phyloP scores from a whole-genome alignment of 805 yeast genomes.

The Metschnikowia shivogae region DNA sequence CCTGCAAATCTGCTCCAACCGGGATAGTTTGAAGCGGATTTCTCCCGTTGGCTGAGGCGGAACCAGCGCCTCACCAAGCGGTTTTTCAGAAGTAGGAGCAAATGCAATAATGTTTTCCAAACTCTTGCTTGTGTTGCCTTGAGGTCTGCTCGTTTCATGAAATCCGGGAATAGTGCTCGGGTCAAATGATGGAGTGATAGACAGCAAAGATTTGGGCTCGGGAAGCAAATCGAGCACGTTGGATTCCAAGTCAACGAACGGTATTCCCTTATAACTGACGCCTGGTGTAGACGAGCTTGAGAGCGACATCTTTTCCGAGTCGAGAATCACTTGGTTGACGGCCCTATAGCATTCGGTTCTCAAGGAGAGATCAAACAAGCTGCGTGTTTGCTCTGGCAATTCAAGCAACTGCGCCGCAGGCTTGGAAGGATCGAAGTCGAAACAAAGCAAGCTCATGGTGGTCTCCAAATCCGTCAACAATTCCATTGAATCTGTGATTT shows the following conservation, averaged over 20 bases:
- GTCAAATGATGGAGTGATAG: neutral
- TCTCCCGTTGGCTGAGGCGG: neutral
- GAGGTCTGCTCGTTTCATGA: neutral
- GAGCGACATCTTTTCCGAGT: constrained; percentile 19
- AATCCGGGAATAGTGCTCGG: neutral
- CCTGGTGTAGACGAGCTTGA: constrained; percentile 4
- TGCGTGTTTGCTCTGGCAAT: constrained; percentile 52
- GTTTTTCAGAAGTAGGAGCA: constrained; percentile 1
- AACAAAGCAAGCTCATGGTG: constrained; percentile 75
- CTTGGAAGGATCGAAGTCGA: constrained; percentile 36
- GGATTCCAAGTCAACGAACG: constrained; percentile 5
- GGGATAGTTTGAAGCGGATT: constrained; percentile 30
- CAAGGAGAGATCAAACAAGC: constrained; percentile 54
- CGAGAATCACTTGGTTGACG: constrained; percentile 64
- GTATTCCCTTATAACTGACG: constrained; percentile 6
- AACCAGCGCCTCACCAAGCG: neutral
- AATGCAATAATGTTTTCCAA: constrained; percentile 9
- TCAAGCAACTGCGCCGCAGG: constrained; percentile 34
- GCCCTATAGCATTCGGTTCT: constrained; percentile 63
- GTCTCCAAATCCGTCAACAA: constrained; percentile 72
- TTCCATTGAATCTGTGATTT: constrained; percentile 53
- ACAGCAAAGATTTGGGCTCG: neutral
- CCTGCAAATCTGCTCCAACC: constrained; percentile 51
- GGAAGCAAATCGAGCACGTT: constrained; percentile 3
- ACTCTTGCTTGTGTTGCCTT: constrained; percentile 1